Evolutionary conservation across 805 yeast genomes (phyloP).

Genomic region (Monosporozyma siamensis): DNA sequence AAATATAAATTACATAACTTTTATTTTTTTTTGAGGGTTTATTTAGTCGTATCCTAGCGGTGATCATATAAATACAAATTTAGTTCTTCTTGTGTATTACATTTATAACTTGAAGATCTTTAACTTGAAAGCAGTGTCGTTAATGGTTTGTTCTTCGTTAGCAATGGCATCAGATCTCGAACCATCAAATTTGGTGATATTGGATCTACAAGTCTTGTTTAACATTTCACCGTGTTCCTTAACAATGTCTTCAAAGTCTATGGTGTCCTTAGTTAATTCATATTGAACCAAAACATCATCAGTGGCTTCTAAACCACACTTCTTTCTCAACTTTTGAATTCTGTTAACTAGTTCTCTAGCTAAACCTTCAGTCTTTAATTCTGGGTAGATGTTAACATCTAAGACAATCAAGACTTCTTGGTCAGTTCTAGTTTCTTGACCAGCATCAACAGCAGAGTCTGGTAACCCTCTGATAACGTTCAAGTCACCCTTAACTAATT

Average conservation of each 20-base stretch:
- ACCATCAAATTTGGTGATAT: constrained; percentile 35
- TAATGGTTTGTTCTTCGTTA: constrained; percentile 80
- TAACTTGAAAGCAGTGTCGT: constrained; percentile 69
- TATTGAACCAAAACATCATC: constrained; percentile 90
- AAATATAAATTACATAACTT: no score
- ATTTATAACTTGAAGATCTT: constrained; percentile 60
- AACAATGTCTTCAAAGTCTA: constrained; percentile 54
- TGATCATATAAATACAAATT: no score
- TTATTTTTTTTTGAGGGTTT: not conserved
- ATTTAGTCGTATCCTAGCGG: not conserved
- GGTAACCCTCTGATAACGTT: constrained; percentile 85
- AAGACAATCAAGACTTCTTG: constrained; percentile 82
- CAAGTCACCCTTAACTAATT: constrained; percentile 77
- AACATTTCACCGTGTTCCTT: constrained; percentile 57
- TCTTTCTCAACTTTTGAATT: constrained; percentile 94
- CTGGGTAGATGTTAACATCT: constrained; percentile 81
- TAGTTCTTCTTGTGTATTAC: no score
- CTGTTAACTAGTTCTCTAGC: constrained; percentile 96
- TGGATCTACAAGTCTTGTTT: constrained; percentile 64
- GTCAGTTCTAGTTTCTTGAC: constrained; percentile 81
- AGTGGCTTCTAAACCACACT: constrained; percentile 87
- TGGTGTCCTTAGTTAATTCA: constrained; percentile 50
- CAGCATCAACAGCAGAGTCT: constrained; percentile 50
- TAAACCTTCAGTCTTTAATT: constrained; percentile 84
- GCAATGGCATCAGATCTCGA: constrained; percentile 50